Conservation (phyloP, 2,329 filamentous ascomycete species). For the Penicillium brasilianum region DNA sequence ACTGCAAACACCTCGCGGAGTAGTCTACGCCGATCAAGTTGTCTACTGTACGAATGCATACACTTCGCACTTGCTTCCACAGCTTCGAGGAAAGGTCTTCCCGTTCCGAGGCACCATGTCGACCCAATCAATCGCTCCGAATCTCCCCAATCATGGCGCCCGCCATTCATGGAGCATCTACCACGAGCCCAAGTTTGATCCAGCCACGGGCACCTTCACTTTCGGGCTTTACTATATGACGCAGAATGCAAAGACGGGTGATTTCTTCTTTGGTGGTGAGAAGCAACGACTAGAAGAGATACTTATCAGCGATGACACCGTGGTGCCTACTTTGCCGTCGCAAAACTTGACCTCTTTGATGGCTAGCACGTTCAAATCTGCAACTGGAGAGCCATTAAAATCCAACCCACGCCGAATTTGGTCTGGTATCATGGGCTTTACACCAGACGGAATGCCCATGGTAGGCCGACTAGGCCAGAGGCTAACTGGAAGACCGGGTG, state of each 20-base stretch:
- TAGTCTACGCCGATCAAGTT: conserved; percentile 53
- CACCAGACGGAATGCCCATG: conserved; percentile 7
- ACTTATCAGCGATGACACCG: conserved; percentile 9
- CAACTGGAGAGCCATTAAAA: neutral
- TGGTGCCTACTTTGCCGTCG: neutral
- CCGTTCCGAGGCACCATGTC: conserved; percentile 10
- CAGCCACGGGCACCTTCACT: conserved; percentile 1
- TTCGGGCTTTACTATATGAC: conserved; percentile 10
- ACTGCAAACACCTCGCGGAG: conserved; percentile 52
- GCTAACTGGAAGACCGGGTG: neutral
- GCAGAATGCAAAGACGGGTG: conserved; percentile 9
- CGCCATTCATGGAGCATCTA: conserved; percentile 12
- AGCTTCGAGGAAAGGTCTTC: conserved; percentile 33
- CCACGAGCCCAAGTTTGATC: conserved; percentile 7
- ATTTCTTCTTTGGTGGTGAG: conserved; percentile 12
- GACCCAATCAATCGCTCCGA: conserved; percentile 1
- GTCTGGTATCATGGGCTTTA: conserved; percentile 14
- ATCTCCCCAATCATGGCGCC: conserved; percentile 1
- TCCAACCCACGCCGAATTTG: conserved; percentile 3
- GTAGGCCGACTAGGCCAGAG: conserved; percentile 1
- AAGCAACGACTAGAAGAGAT: conserved; percentile 9
- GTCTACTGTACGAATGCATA: conserved; percentile 46
- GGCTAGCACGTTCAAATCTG: conserved; percentile 3
- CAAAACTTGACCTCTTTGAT: conserved; percentile 5
- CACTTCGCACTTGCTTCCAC: conserved; percentile 48